Evolutionary conservation across 129 eudicot genomes (phyloP), one percentile per base, ranked within the genome.

Genomic region (Saussurea involucrata): DNA sequence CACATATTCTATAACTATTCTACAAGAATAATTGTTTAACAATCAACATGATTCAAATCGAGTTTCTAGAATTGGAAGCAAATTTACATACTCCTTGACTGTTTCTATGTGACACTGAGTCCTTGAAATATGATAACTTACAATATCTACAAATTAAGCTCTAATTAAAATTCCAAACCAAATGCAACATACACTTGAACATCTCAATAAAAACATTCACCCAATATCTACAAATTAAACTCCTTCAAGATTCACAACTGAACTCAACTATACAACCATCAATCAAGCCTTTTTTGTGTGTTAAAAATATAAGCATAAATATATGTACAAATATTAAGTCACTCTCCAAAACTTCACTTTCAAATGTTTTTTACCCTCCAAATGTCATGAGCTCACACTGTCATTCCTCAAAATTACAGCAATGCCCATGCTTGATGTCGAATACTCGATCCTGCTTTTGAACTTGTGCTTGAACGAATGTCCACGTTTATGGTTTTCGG

Each of bases 301-400:
- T 74, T 74, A 31, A 63, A 46, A 77, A 79, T 3, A 40, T 40
- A 40, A 17, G 5, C 20, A 77, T 69, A 61, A 71, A 21, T 76
- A 22, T 81, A 88, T 86, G 46, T 80, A 90, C 92, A 88, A 71
- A 78, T 85, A 66, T 88, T 73, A 72, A 75, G 29, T 76, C 69
- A 49, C 77, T 32, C 20, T 61, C 49, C 20, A 73, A 64, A 58
- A 53, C 61, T 32, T 55, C 29, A 68, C 8, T 4, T 69, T 70
- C 9, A 78, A 71, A 49, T 63, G 7, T 8, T 24, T 10, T 18
- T 36, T 36, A 61, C 11, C 32, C 42, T 78, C 37, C 28, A 27
- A 77, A 37, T 61, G 72, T 78, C 66, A 88, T 20, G 81, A 79
- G 53, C 78, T 77, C 34, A 17, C 83, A 1, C 31, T 46, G 25